phyloP scores from a whole-genome alignment of 176 grass and related monocot species.

The Zoysia pacifica region DNA sequence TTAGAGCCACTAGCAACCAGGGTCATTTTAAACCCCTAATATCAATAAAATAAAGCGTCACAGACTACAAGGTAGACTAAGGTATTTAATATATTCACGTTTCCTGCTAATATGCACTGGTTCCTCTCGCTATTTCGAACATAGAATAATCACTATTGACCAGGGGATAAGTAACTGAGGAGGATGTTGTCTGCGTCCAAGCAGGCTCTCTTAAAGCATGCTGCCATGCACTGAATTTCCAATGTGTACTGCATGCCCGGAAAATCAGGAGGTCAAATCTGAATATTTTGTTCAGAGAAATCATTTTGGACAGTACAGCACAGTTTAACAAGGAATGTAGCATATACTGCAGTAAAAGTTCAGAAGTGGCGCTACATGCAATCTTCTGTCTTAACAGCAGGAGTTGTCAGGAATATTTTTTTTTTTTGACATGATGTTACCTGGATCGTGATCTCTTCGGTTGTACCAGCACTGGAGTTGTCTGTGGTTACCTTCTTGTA shows the following conservation, averaged over 20 bases:
- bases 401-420: slow-evolving; percentile 24
- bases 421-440: slow-evolving; percentile 55
- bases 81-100: neutral
- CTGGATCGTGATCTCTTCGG: slow-evolving; percentile 76
- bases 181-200: slow-evolving; percentile 4
- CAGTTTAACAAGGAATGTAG: slow-evolving; percentile 37
- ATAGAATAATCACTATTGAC: slow-evolving; percentile 2
- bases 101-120: neutral
- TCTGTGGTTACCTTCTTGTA: slow-evolving; percentile 84
- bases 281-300: slow-evolving; percentile 34
- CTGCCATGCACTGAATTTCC: slow-evolving; percentile 2
- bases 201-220: neutral
- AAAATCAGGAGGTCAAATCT: slow-evolving; percentile 26
- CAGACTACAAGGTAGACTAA: neutral
- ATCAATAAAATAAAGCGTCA: neutral
- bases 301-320: neutral
- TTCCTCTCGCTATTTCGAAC: neutral
- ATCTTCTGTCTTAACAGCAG: neutral
- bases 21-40: neutral
- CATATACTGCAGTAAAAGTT: neutral
- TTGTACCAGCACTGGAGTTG: slow-evolving; percentile 60
- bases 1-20: neutral
- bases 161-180: slow-evolving; percentile 15
- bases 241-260: slow-evolving; percentile 18
- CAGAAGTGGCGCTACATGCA: neutral